Percentiles rank a stretch among this genome's conserved stretches.
Evolutionary conservation across 2,329 filamentous ascomycete genomes (phyloP).

Genomic region (Lasiodiplodia gonubiensis): DNA sequence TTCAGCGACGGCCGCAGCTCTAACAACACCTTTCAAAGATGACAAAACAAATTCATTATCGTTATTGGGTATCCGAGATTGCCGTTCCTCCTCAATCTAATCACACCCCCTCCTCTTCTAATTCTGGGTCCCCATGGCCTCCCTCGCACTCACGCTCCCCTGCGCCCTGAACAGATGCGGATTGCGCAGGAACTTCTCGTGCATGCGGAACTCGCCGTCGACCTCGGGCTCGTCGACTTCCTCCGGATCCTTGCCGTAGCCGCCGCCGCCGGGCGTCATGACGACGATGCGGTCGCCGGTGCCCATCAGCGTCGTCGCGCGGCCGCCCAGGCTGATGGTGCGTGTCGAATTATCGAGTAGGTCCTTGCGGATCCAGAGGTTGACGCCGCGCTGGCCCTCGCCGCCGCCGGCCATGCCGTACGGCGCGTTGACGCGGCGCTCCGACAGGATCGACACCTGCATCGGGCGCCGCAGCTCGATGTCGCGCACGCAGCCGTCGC

Average conservation of each 20-base stretch:
- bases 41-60: not conserved
- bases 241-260: constrained; percentile 62
- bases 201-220: constrained; percentile 18
- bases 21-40: not conserved
- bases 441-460: constrained; percentile 74
- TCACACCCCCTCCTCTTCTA: not conserved
- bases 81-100: not conserved
- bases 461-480: constrained; percentile 76
- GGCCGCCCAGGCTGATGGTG: constrained; percentile 74
- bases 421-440: constrained; percentile 71
- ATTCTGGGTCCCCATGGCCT: constrained; percentile 26
- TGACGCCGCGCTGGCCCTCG: constrained; percentile 74
- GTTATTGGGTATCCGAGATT: not conserved
- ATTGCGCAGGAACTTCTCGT: constrained; percentile 23
- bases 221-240: not conserved
- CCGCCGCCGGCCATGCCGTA: constrained; percentile 81
- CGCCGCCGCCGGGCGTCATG: constrained; percentile 78
- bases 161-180: constrained; percentile 27
- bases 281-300: constrained; percentile 79
- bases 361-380: constrained; percentile 44
- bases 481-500: constrained; percentile 54
- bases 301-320: constrained; percentile 79
- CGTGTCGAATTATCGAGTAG: constrained; percentile 59
- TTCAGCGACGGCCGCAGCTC: no score
- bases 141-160: constrained; percentile 27